phyloP scores from a whole-genome alignment of 768 basidiomycete genomes.

The Rickenella mellea region DNA sequence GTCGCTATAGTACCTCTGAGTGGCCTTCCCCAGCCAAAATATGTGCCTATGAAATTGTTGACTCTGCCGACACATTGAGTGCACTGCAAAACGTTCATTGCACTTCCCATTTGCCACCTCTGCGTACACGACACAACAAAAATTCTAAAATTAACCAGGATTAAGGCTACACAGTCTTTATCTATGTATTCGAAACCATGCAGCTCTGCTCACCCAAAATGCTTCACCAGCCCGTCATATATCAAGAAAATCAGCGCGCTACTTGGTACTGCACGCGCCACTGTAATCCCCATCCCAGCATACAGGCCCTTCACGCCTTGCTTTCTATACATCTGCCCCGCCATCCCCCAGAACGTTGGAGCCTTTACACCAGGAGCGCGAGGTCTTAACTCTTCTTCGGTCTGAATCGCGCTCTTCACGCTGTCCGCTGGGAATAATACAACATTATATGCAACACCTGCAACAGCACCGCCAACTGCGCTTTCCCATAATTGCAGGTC shows the following conservation, averaged over 20 bases:
- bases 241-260: constrained; percentile 91
- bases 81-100: too few species aligned
- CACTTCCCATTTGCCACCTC: too few species aligned
- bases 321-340: constrained; percentile 58
- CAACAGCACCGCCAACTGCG: constrained; percentile 76
- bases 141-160: too few species aligned
- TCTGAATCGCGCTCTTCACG: constrained; percentile 92
- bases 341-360: constrained; percentile 47
- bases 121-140: too few species aligned
- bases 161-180: too few species aligned
- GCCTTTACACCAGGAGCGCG: constrained; percentile 22
- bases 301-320: constrained; percentile 82
- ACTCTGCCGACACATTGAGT: too few species aligned
- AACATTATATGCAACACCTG: constrained; percentile 79
- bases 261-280: constrained; percentile 75
- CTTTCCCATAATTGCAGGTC: constrained; percentile 70
- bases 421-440: constrained; percentile 94
- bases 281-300: constrained; percentile 88
- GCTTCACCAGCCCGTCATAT: constrained; percentile 65
- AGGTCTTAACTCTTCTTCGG: constrained; percentile 77
- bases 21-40: too few species aligned
- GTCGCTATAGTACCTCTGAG: too few species aligned
- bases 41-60: too few species aligned
- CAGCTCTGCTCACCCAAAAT: constrained; percentile 35
- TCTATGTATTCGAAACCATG: too few species aligned